Conservation (phyloP, 164 flowering plant species). For the Pachysandra terminalis region DNA sequence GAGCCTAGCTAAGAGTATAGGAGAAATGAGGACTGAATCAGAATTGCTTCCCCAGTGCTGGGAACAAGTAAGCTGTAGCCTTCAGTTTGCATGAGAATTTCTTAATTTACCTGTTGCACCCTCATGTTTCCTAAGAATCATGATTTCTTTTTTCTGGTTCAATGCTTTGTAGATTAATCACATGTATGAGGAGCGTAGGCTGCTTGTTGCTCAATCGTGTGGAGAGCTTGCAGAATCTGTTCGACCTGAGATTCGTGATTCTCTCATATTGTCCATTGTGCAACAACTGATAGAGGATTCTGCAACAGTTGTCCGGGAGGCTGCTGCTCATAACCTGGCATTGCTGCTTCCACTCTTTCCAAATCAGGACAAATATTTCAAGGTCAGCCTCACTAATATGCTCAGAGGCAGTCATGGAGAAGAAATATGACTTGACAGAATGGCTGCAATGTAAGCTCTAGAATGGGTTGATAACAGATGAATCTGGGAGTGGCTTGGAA, state of each 20-base stretch:
- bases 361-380: slow-evolving; percentile 94
- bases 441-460: slow-evolving; percentile 91
- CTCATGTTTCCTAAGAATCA: neutral
- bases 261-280: slow-evolving; percentile 92
- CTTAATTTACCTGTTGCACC: neutral
- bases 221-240: slow-evolving; percentile 96
- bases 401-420: slow-evolving; percentile 94
- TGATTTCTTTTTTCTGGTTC: neutral
- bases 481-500: slow-evolving; percentile 57
- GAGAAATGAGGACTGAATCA: slow-evolving; percentile 98
- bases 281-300: slow-evolving; percentile 97
- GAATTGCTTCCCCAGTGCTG: slow-evolving; percentile 99
- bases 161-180: slow-evolving; percentile 71
- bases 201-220: slow-evolving; percentile 99
- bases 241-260: slow-evolving; percentile 96
- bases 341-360: slow-evolving; percentile 99
- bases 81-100: neutral
- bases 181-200: slow-evolving; percentile 92
- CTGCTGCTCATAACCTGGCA: slow-evolving; percentile 95
- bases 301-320: slow-evolving; percentile 94
- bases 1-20: slow-evolving; percentile 86
- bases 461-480: slow-evolving; percentile 63
- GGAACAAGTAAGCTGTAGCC: slow-evolving; percentile 84
- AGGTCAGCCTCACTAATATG: slow-evolving; percentile 99
- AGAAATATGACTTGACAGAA: slow-evolving; percentile 86